Base-by-base conservation (phyloP, 768 basidiomycete species). In the Boletus coccyginus region DNA sequence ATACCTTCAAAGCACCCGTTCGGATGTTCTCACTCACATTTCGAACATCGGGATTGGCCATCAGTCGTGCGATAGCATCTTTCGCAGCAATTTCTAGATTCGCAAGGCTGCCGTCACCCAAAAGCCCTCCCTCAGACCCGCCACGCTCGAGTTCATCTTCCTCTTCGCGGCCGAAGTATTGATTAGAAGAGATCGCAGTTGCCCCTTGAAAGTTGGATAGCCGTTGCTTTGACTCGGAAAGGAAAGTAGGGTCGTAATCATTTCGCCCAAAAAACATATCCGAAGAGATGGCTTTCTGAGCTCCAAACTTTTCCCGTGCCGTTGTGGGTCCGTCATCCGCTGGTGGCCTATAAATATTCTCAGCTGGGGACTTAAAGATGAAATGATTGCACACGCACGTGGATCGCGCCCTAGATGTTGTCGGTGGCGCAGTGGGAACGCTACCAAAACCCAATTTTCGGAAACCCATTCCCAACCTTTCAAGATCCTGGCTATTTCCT, bases 191-290 rank as follows among this genome's bases (percentile, higher is more conserved):
- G 66, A 98, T 98, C 33, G 92, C 85, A 0, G 88, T 90, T 14
- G 95, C 92, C 12, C 96, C 96, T 65, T 86, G 84, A 84, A 99
- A 99, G 40, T 82, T 76, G 63, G 87, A 83, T 41, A 98, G 76
- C 3, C 96, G 86, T 12, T 80, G 73, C 66, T 92, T 89, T 7
- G 94, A 94, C 73, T 98, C 94, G 45, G 78, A 73, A 41, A 81
- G 65, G 5, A 84, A 78, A 38, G 70, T 65, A 2, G 92, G 84
- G 67, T 98, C 95, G 74, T 97, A 98, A 21, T 85, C 72, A 47
- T 90, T 89, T 41, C 96, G 83, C 24, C 88, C 93, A 70, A 98
- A 98, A 78, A 88, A 98, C 91, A 94, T 94, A 67, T 98, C 97
- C 5, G 94, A 96, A 7, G 95, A 98, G 70, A 99, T 99, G 52